Base-by-base conservation (phyloP, 495 filamentous ascomycete genomes). In the Aspergillus panamensis region DNA sequence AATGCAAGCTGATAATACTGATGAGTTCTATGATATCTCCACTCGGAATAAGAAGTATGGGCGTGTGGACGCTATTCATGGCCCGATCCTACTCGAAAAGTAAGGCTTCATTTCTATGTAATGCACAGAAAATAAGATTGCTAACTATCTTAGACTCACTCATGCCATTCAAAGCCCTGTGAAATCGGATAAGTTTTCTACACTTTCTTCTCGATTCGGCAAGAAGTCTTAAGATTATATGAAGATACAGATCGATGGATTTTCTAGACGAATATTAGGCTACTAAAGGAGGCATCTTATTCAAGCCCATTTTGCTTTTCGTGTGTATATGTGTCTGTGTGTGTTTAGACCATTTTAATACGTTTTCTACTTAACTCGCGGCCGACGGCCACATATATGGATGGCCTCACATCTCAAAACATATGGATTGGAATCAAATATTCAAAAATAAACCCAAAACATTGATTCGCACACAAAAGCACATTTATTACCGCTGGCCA, bases 11-110 rank as follows among this genome's bases (percentile, higher is more conserved):
- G 91, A 96, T 13, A 95, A 91, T 61, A 84, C 90, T 8, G 92
- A 97, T 61, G 92, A 96, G 67, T 97, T 95, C 67, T 99, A 92
- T 68, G 94, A 97, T 66, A 84, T 90, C 35, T 85, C 85, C 3
- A 89, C 83, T 0, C 73, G 91, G 48, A 96, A 95, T 71, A 90
- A 87, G 77, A 94, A 96, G 70, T 99, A 96, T 66, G 88, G 90
- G 5, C 85, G 87, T 48, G 94, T 99, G n/a, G 89, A 97, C 72
- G 85, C 87, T 37, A 76, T 91, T 71, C 91, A 92, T 67, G 94
- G 93, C 0, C 90, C 91, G 0, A 71, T 89, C 12, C 66, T 99
- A 59, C 70, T 97, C 29, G 92, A 97, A 73, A 98, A 98, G 91
- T 90, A 77, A 59, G 80, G 35, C 14, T 39, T 39, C 8, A 39